Evolutionary conservation across 1,139 yeast species (phyloP), one percentile per base, ranked within the genome.

Genomic region (Suzukiozyma palmioleophila): DNA sequence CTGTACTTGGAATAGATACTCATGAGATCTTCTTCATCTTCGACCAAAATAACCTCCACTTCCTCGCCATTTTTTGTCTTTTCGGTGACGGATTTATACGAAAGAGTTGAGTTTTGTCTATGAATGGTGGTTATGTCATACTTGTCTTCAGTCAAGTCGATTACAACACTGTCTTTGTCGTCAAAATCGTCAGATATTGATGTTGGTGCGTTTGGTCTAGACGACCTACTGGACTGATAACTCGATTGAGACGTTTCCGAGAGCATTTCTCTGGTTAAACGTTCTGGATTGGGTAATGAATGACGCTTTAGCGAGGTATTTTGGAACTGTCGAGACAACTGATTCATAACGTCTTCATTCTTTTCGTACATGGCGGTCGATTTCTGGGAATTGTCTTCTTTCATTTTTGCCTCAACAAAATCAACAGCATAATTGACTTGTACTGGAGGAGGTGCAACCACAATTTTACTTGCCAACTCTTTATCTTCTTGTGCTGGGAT

Each of bases 1-100:
- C 66, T 61, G 46, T 71, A 71, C 43, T 63, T 67, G n/a, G 76
- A 71, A 45, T 71, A 71, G 39, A 71, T 62, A 48, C 76, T 70
- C 43, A 55, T 54, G 38, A 67, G 55, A 21, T 67, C 73, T 39
- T 64, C 66, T 12, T 57, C 58, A 12, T 51, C 56, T 26, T 67
- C 73, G 3, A 68, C 71, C 48, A 69, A 57, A 4, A 74, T 76
- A 2, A 71, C 75, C 47, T 74, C 79, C 1, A 69, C 68, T 12
- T 64, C 59, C 39, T 62, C 65, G 2, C 79, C 79, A 35, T 66
- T 64, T 18, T 54, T 62, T 14, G 64, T 49, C 39, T 56, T 62
- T 40, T 71, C 76, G 1, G 69, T 63, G 2, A 68, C 64, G 2
- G 76, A 69, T 43, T 49, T 62, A 43, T 66, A 73, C 0, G 72